Conservation (phyloP, 1,284 basidiomycete species). For the Flammula alnicola region DNA sequence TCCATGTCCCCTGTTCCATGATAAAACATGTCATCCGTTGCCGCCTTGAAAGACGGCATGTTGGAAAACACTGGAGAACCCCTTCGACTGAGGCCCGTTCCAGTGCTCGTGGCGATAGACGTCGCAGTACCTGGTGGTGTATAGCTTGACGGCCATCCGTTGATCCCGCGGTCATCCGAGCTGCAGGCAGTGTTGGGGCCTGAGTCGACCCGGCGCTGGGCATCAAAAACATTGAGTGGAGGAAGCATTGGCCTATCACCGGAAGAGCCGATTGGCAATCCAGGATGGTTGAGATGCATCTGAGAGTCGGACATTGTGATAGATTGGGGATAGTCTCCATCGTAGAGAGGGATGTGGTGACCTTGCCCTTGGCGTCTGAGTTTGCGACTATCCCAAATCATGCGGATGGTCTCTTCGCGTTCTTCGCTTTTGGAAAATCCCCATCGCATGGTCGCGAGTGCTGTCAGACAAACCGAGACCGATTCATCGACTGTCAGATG, state of each 20-base stretch:
- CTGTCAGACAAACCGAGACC: slow-evolving; percentile 69
- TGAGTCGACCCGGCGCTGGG: slow-evolving; percentile 46
- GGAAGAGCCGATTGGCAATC: slow-evolving; percentile 11
- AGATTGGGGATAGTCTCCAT: slow-evolving; percentile 24
- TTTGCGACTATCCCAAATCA: slow-evolving; percentile 63
- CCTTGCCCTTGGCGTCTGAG: slow-evolving; percentile 34
- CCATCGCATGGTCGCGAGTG: slow-evolving; percentile 82
- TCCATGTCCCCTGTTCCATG: slow-evolving; percentile 44
- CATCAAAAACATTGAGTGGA: slow-evolving; percentile 38
- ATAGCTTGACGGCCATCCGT: slow-evolving; percentile 57
- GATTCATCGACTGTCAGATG: slow-evolving; percentile 67
- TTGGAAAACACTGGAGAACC: slow-evolving; percentile 48
- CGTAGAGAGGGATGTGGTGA: slow-evolving; percentile 24
- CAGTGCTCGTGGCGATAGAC: slow-evolving; percentile 47
- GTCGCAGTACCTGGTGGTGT: slow-evolving; percentile 60
- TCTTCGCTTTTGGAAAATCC: slow-evolving; percentile 77
- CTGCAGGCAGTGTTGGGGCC: slow-evolving; percentile 53
- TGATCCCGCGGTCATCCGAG: slow-evolving; percentile 46
- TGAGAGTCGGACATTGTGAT: slow-evolving; percentile 16
- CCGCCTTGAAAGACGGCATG: slow-evolving; percentile 34
- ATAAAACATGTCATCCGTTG: slow-evolving; percentile 44
- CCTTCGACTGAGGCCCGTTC: slow-evolving; percentile 43
- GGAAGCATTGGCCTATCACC: slow-evolving; percentile 42
- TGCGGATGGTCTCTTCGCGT: slow-evolving; percentile 62
- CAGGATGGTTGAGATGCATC: slow-evolving; percentile 15